Base-by-base conservation (phyloP, 2,329 filamentous ascomycete species). In the Aspergillus aculeatinus region DNA sequence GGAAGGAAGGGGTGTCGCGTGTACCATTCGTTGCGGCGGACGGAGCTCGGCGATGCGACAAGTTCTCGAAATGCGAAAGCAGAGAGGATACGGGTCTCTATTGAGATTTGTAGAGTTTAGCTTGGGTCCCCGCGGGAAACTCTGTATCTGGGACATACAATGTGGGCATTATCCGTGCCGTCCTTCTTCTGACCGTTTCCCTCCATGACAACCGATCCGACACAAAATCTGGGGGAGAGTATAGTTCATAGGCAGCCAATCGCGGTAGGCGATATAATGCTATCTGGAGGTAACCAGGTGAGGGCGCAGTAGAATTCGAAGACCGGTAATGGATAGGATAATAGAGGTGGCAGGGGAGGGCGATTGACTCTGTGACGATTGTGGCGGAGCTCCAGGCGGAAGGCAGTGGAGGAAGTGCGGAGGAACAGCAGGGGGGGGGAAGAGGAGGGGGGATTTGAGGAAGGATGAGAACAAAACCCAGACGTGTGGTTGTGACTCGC, bases 81-180 rank as follows among this genome's bases (percentile, higher is more conserved):
- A 82, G 71, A 31, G 79, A 81, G 21, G 80, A 82, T 5, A 82
- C 80, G 4, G 80, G 79, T 71, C 74, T 78, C 77, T 80, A 64
- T 53, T 63, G 53, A 29, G 42, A 7, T 21, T 25, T 25, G 23
- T 10, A 35, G 2, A 7, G 16, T 33, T 63, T 59, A 61, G 61
- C 25, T 19, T 51, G 29, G 12, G 2, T 1, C 31, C 14, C 10
- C 14, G n/a, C 39, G 2, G 14, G 6, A 44, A 16, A 2, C n/a
- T 44, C 16, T n/a, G 14, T 12, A 7, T 9, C 16, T 44, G 39
- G 39, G 59, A 64, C 71, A 63, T 73, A 76, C 74, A 68, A 76
- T 74, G 42, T 75, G 70, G 58, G 71, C 71, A 63, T 72, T 71
- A 59, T 77, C 75, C 44, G 70, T 70, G 62, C 70, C 67, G 55